phyloP scores from a whole-genome alignment of 441 rosid genomes.

The Biscutella auriculata region DNA sequence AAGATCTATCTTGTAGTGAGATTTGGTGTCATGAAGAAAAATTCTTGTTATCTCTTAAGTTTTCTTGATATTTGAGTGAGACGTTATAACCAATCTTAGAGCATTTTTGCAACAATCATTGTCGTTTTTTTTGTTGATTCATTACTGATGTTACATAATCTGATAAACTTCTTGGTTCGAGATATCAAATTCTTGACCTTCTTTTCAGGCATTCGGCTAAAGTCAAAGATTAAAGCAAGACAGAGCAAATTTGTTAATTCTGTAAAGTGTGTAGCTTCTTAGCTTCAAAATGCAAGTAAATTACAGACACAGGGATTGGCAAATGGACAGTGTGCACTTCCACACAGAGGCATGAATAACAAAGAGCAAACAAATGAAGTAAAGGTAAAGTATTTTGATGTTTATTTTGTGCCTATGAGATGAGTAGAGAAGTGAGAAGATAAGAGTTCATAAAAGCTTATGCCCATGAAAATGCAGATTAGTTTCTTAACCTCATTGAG shows the following conservation, averaged over 20 bases:
- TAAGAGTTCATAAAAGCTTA: too few relatives aligned
- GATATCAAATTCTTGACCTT: background rate
- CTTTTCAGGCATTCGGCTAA: background rate
- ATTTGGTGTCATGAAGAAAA: conserved; percentile 6
- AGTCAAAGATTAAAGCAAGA: conserved; percentile 27
- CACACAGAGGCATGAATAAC: too few relatives aligned
- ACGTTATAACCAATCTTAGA: conserved; percentile 3
- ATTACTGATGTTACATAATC: background rate
- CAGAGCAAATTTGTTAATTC: background rate
- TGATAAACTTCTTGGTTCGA: background rate
- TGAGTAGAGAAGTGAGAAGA: too few relatives aligned
- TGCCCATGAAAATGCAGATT: too few relatives aligned
- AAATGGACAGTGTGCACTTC: too few relatives aligned
- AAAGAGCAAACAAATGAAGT: too few relatives aligned
- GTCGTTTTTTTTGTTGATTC: background rate
- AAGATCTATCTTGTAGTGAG: conserved; percentile 17
- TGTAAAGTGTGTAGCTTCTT: background rate
- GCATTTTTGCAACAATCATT: background rate
- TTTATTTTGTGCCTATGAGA: too few relatives aligned
- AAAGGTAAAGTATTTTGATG: too few relatives aligned
- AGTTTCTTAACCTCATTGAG: too few relatives aligned
- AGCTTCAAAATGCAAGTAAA: background rate
- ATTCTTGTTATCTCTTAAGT: background rate
- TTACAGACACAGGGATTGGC: background rate
- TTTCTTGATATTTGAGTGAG: conserved; percentile 2